Conservation (phyloP, 2,329 filamentous ascomycete genomes). For the Akanthomyces dipterigenus region DNA sequence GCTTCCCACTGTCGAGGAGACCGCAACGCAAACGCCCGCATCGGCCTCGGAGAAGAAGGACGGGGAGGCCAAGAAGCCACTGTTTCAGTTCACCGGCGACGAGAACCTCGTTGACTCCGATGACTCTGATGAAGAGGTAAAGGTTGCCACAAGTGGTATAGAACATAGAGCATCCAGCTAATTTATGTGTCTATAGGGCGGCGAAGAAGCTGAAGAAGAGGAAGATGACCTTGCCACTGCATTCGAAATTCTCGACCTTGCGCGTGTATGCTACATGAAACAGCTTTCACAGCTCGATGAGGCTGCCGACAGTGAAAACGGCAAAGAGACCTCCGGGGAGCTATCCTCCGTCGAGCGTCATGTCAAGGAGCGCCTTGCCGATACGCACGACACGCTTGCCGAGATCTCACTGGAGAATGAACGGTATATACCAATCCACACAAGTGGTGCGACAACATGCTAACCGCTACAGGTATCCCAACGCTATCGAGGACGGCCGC, state of each 20-base stretch:
- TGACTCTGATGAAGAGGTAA: conserved; percentile 55
- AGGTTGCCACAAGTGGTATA: conserved; percentile 1
- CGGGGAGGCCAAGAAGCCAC: conserved; percentile 56
- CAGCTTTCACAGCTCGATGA: conserved; percentile 37
- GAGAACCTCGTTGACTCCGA: conserved; percentile 87
- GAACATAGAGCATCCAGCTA: conserved; percentile 14
- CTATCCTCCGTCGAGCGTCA: conserved; percentile 43
- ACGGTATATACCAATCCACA: conserved; percentile 38
- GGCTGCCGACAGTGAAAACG: conserved; percentile 31
- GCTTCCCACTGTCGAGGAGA: conserved; percentile 30
- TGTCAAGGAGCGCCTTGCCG: conserved; percentile 79
- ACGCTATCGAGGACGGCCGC: conserved; percentile 79
- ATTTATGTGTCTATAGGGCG: conserved; percentile 35
- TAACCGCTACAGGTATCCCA: conserved; percentile 53
- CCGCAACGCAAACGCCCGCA: conserved; percentile 38
- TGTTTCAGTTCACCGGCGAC: conserved; percentile 90
- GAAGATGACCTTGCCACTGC: conserved; percentile 71
- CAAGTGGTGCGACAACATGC: background rate
- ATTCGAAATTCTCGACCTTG: conserved; percentile 78
- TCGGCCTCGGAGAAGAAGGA: conserved; percentile 33
- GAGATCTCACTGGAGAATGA: conserved; percentile 98
- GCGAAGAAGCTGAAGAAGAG: conserved; percentile 47
- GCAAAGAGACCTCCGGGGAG: conserved; percentile 34
- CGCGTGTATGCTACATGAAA: conserved; percentile 59
- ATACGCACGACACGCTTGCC: conserved; percentile 87